These are phyloP conservation scores for Anthracocystis panici-leucophaei DNA, from an alignment of 1,284 basidiomycete genomes.

Conservation along the genomic window DNA sequence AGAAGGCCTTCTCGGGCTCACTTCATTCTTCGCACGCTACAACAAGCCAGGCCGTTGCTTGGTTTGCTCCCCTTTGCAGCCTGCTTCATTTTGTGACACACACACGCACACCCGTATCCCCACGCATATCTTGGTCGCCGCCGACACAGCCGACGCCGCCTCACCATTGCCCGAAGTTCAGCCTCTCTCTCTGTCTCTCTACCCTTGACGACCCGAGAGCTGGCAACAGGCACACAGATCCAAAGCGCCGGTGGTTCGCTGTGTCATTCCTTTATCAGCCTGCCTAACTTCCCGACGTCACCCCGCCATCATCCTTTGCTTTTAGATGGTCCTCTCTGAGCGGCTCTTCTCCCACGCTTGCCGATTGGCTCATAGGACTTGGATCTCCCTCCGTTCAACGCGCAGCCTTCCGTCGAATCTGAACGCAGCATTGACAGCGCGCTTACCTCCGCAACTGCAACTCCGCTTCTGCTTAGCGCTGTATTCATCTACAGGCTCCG, in stretches of 20 bases:
- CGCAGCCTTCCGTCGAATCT: background rate
- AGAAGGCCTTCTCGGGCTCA: conserved; percentile 3
- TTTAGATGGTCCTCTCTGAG: conserved; percentile 25
- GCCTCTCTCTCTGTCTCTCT: background rate
- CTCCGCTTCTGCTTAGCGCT: too few relatives aligned
- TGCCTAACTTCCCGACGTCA: background rate
- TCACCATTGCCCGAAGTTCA: background rate
- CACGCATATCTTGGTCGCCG: conserved; percentile 22
- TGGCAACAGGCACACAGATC: background rate
- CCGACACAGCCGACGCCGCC: conserved; percentile 6
- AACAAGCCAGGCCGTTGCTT: conserved; percentile 30
- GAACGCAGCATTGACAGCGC: background rate
- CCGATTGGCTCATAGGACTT: conserved; percentile 6
- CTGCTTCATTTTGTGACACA: conserved; percentile 27
- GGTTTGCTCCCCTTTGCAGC: conserved; percentile 19
- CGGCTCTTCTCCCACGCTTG: conserved; percentile 2
- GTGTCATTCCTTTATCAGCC: background rate
- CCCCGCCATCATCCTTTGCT: conserved; percentile 7
- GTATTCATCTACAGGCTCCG: background rate
- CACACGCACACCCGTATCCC: conserved; percentile 26
- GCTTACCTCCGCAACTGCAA: too few relatives aligned
- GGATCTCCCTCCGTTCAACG: background rate
- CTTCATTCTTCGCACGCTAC: conserved; percentile 38
- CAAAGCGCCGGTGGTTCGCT: background rate
- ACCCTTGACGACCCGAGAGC: background rate